A percentile compares a stretch with the other conserved stretches of the same genome.
These are phyloP conservation scores for Debaryomyces nepalensis DNA, from an alignment of 1,139 yeast species.

Conservation along the genomic window DNA sequence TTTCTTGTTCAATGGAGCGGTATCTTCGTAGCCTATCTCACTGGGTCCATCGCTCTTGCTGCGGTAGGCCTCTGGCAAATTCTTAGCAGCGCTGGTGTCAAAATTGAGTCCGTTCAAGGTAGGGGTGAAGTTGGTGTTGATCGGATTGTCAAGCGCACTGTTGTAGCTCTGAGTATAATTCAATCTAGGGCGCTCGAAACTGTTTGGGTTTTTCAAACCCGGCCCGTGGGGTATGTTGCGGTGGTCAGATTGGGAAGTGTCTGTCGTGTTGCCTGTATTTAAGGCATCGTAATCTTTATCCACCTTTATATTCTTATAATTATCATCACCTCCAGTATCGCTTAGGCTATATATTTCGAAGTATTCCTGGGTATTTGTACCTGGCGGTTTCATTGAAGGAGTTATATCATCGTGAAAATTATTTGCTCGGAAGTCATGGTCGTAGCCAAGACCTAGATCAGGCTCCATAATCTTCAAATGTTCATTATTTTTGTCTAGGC, in stretches of 20 bases:
- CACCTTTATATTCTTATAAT: neutral
- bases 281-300: constrained; percentile 13
- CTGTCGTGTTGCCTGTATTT: constrained; percentile 15
- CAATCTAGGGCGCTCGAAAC: constrained; percentile 16
- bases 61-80: neutral
- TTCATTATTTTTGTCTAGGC: constrained; percentile 17
- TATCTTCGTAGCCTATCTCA: neutral
- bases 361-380: constrained; percentile 35
- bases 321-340: constrained; percentile 11
- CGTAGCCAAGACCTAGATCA: constrained; percentile 21
- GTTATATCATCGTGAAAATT: constrained; percentile 31
- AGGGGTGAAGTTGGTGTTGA: neutral
- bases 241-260: constrained; percentile 1
- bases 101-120: constrained; percentile 5
- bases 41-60: neutral
- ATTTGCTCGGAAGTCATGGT: constrained; percentile 18
- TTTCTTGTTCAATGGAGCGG: constrained; percentile 5
- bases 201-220: constrained; percentile 19
- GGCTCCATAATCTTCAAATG: constrained; percentile 25
- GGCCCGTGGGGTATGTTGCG: neutral
- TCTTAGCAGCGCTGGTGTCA: neutral
- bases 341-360: constrained; percentile 28
- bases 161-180: constrained; percentile 11
- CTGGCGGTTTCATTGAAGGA: constrained; percentile 50
- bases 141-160: neutral